Base-by-base conservation (phyloP, 164 flowering plant genomes). In the Cinnamomum micranthum region DNA sequence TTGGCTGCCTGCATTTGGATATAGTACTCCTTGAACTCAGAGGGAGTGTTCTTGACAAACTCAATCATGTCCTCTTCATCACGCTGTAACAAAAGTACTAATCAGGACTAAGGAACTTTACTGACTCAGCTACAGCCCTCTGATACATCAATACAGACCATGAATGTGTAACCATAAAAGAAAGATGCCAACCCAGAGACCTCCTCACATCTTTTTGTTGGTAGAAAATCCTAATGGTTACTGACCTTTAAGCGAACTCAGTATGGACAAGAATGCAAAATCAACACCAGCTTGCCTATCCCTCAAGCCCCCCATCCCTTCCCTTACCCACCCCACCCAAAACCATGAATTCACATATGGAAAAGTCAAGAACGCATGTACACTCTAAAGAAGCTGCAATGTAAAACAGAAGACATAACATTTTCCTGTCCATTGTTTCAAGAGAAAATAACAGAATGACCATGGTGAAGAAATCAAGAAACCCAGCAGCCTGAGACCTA, bases 1-100 rank as follows among this genome's bases (percentile, higher is more conserved):
- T 92, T 95, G 62, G 99, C 96, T 22, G 85, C 93, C 71, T 95
- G 96, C 99, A 95, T 95, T 84, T 93, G 99, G 68, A 93, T 87
- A 83, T 92, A 95, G 72, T 93, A 95, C 85, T 92, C 96, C 78
- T 89, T 95, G 76, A 92, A 93, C 82, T 95, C 98, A 65, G 87
- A 28, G 2, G 89, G 91, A 70, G 98, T 90, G 76, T 85, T 89
- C 80, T 91, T 87, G 62, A 92, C 94, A 77, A 90, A 91, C 69
- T 89, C 87, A 77, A 79, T 81, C 96, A 93, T 87, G 84, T 95
- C 98, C 73, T 91, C 91, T 81, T 86, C 90, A 82, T 95, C 99
- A 66, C 95, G 97, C 99, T 93, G 88, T 79, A 81, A 63, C 51
- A 65, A 74, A 77, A 76, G 7, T 64, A 33, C 28, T 28, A 27